Percentiles rank a stretch among this genome's conserved stretches.
phyloP scores from a whole-genome alignment of 129 eudicot genomes.

The sunflower (Helianthus annuus) region HanXRQr2.0-SUNRISE NC_035439.2:148841049-148841548 shows the following conservation, averaged over 20 bases:
- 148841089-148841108: slow-evolving; percentile 33
- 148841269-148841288: slow-evolving; percentile 77
- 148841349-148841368: neutral
- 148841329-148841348: slow-evolving; percentile 15
- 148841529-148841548: slow-evolving; percentile 96
- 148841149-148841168: slow-evolving; percentile 62
- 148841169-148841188: slow-evolving; percentile 59
- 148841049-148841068: slow-evolving; percentile 70
- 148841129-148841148: slow-evolving; percentile 85
- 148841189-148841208: slow-evolving; percentile 58
- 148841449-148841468: slow-evolving; percentile 82
- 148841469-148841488: slow-evolving; percentile 83
- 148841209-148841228: slow-evolving; percentile 61
- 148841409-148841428: slow-evolving; percentile 98
- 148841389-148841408: slow-evolving; percentile 46
- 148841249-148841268: slow-evolving; percentile 78
- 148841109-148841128: slow-evolving; percentile 47
- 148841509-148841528: slow-evolving; percentile 93
- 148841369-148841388: neutral
- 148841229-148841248: slow-evolving; percentile 55
- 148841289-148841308: slow-evolving; percentile 60
- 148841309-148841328: slow-evolving; percentile 82
- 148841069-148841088: slow-evolving; percentile 29
- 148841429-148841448: slow-evolving; percentile 82
- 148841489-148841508: slow-evolving; percentile 84